Evolutionary conservation across 208 protist species (phyloP), one percentile per base, ranked within the genome.

Genomic region (Herpetomonas tarakana): DNA sequence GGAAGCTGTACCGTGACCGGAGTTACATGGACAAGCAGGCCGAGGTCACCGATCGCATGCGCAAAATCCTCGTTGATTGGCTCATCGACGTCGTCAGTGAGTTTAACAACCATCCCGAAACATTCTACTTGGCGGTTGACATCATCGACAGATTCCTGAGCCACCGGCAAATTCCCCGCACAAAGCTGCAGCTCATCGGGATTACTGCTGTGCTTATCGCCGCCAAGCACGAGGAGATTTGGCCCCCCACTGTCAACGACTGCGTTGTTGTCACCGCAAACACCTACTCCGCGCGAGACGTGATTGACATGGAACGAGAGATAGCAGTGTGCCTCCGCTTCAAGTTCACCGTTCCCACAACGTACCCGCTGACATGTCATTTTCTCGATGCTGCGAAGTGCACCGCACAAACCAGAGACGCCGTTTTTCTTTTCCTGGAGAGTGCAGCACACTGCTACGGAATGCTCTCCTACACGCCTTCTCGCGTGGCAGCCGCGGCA

Each of bases 61-160:
- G 98, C 24, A 81, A 88, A 47, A 98, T 99, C 45, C 78, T 99
- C 27, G 78, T 99, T 38, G 98, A 99, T 67, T 99, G 98, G 98
- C 85, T 99, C 38, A 78, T 98, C 14, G 97, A 98, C 57, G 97
- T 99, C 12, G 70, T 87, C 27, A 66, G 83, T 29, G 92, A 98
- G 67, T 99, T 97, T 75, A 97, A 97, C 54, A 77, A 98, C 28
- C 71, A 92, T 50, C 75, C 88, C 19, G 97, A 99, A 67, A 98
- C 98, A 0, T 91, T 99, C 58, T 99, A 93, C 78, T 76, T 99
- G 7, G 87, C 96, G 1, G 88, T 98, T 21, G 94, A 98, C 64
- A 90, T 98, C 58, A 84, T 99, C 24, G 98, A 99, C 78, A 77
- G 97, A 38, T 94, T 89, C 52, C 75, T 99, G 16, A 62, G 73